Percentiles rank a stretch among this genome's conserved stretches.
Conservation (phyloP, 768 basidiomycete genomes). For the Podaxis sp. region DNA sequence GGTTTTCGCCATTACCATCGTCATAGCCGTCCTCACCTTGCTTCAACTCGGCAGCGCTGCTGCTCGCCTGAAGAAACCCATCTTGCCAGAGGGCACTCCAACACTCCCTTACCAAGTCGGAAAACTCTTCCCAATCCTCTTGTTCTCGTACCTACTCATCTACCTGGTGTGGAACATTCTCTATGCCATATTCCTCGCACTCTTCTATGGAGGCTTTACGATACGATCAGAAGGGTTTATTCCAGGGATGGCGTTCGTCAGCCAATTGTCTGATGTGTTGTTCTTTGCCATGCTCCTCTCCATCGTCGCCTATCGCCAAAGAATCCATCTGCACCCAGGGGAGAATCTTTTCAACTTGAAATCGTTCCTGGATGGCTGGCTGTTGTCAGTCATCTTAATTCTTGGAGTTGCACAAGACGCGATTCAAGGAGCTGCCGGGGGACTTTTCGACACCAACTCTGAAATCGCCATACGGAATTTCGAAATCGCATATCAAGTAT, state of each 20-base stretch:
- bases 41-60: neutral
- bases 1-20: neutral
- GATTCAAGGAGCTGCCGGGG: neutral
- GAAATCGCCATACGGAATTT: neutral
- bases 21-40: neutral
- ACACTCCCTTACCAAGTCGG: slow-evolving; percentile 5
- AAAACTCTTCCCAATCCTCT: slow-evolving; percentile 5
- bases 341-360: neutral
- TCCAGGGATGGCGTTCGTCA: neutral
- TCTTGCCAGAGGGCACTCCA: neutral
- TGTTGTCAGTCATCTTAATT: neutral
- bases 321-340: slow-evolving; percentile 1
- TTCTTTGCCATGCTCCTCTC: neutral
- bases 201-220: neutral
- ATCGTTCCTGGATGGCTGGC: slow-evolving; percentile 6
- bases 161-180: slow-evolving; percentile 4
- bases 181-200: slow-evolving; percentile 2
- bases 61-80: neutral
- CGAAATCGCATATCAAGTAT: neutral
- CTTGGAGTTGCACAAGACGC: slow-evolving; percentile 2
- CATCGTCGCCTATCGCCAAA: slow-evolving; percentile 5
- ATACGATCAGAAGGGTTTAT: neutral
- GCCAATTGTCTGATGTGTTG: neutral
- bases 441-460: neutral
- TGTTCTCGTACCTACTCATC: neutral